phyloP scores from a whole-genome alignment of 2,329 filamentous ascomycete genomes.

The Penicillium griseofulvum region DNA sequence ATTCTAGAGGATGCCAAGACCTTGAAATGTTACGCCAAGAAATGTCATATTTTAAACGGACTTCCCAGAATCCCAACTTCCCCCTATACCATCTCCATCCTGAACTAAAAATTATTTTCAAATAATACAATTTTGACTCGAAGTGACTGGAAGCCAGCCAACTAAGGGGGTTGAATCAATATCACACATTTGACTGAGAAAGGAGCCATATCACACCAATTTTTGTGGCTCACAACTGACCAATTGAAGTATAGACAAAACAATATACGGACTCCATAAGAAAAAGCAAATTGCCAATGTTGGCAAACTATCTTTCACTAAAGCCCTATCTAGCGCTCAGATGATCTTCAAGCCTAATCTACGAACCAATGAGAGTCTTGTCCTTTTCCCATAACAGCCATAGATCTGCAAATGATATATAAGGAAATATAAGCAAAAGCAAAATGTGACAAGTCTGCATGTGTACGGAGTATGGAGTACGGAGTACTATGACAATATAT shows the following conservation, averaged over 20 bases:
- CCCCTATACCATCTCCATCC: too few species aligned
- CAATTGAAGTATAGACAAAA: background rate
- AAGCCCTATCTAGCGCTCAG: background rate
- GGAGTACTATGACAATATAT: background rate
- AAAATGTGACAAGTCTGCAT: background rate
- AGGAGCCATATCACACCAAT: background rate
- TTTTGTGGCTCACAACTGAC: background rate
- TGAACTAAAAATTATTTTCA: too few species aligned
- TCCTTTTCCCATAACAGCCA: background rate
- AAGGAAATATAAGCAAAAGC: background rate
- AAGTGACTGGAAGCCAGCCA: too few species aligned
- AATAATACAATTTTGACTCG: too few species aligned
- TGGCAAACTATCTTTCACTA: background rate
- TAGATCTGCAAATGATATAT: background rate
- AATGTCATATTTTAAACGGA: too few species aligned
- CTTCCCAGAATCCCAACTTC: too few species aligned
- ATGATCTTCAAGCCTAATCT: background rate
- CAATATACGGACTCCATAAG: background rate
- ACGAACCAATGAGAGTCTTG: background rate
- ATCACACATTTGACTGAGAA: too few species aligned
- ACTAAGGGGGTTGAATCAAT: background rate
- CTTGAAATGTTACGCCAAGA: too few species aligned
- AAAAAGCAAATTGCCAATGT: background rate
- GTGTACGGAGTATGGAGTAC: too few species aligned
- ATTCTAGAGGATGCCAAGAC: too few species aligned